Conservation (phyloP, 2,329 filamentous ascomycete genomes). For the Penicillium sclerotigenum region DNA sequence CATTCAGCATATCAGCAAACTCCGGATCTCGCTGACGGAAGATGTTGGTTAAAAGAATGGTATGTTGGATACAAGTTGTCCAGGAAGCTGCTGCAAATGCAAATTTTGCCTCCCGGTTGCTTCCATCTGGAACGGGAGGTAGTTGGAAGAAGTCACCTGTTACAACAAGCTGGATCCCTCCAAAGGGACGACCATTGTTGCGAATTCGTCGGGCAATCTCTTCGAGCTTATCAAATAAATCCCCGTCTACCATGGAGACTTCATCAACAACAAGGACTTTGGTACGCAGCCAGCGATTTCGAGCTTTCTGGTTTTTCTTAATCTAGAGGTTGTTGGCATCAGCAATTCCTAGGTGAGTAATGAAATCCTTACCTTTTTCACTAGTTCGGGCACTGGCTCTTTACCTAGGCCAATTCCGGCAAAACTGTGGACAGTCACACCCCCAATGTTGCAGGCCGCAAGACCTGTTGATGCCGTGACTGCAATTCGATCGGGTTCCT, state of each 20-base stretch:
- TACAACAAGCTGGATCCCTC: constrained; percentile 91
- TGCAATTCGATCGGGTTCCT: constrained; percentile 79
- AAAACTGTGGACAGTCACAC: constrained; percentile 94
- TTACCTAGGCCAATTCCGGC: constrained; percentile 93
- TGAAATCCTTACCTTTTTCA: constrained; percentile 62
- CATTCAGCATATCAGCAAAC: constrained; percentile 94
- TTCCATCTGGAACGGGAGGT: constrained; percentile 78
- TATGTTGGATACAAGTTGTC: constrained; percentile 90
- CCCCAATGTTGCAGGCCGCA: constrained; percentile 94
- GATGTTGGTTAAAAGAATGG: constrained; percentile 89
- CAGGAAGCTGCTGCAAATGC: constrained; percentile 90
- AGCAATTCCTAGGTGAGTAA: neutral
- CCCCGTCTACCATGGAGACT: constrained; percentile 97
- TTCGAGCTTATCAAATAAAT: constrained; percentile 94
- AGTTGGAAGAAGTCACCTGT: constrained; percentile 98
- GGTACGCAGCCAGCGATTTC: constrained; percentile 81
- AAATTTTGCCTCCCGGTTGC: constrained; percentile 72
- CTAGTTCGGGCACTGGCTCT: constrained; percentile 72
- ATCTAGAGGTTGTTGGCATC: constrained; percentile 49
- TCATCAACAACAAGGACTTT: constrained; percentile 90
- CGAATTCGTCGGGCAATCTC: constrained; percentile 79
- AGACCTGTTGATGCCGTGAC: constrained; percentile 95
- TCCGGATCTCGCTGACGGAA: constrained; percentile 91
- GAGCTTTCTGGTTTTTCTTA: constrained; percentile 80
- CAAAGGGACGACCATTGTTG: constrained; percentile 89